Conservation (phyloP, 352 stramenopile genomes). For the Plasmopara muralis region DNA sequence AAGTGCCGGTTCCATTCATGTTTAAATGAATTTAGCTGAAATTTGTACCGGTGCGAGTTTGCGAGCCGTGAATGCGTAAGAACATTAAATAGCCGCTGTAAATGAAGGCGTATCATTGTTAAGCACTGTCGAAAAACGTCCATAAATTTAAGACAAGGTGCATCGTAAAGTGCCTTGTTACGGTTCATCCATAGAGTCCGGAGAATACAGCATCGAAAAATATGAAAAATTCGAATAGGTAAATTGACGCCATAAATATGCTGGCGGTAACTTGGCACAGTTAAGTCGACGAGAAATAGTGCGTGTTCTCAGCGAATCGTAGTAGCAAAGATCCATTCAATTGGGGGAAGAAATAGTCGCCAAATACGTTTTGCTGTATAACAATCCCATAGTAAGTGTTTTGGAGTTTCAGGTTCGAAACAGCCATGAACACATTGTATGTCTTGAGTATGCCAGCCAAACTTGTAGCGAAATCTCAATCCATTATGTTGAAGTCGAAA, state of each 20-base stretch:
- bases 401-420: not conserved
- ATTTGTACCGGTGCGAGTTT: constrained; percentile 1
- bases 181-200: constrained; percentile 9
- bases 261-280: not conserved
- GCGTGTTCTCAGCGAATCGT: not conserved
- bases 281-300: not conserved
- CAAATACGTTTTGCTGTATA: not conserved
- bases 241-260: not conserved
- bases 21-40: constrained; percentile 1
- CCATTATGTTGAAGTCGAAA: constrained; percentile 9
- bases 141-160: not conserved
- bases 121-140: not conserved
- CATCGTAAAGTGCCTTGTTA: constrained; percentile 7
- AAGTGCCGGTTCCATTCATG: constrained; percentile 3
- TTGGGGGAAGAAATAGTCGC: not conserved
- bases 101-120: too few relatives aligned
- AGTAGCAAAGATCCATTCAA: not conserved
- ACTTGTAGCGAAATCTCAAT: constrained; percentile 8
- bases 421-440: constrained; percentile 5
- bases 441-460: not conserved
- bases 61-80: too few relatives aligned
- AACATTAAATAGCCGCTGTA: too few relatives aligned
- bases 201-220: constrained; percentile 5
- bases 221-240: constrained; percentile 5
- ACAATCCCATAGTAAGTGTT: constrained; percentile 7